phyloP scores from a whole-genome alignment of 306 rosid genomes.

The Corylus americana region DNA sequence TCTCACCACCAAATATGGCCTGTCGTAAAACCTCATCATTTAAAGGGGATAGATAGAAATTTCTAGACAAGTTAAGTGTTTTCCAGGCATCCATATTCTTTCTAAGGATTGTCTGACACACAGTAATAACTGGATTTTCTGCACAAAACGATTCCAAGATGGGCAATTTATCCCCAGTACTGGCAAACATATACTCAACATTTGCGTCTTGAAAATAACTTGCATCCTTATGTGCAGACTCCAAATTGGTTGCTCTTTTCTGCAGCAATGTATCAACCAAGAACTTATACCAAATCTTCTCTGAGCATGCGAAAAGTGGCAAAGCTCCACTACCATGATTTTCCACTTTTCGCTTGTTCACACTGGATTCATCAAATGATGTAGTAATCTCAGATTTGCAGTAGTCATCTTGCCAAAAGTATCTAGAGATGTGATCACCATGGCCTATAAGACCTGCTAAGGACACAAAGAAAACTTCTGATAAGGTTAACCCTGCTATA shows the following conservation, averaged over 20 bases:
- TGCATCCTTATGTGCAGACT: constrained; percentile 38
- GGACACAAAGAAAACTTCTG: constrained; percentile 81
- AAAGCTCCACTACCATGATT: constrained; percentile 33
- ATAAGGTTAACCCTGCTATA: constrained; percentile 68
- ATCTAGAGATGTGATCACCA: constrained; percentile 71
- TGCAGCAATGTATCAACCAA: constrained; percentile 58
- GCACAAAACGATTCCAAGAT: constrained; percentile 52
- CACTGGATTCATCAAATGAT: constrained; percentile 33
- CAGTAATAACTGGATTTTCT: constrained; percentile 78
- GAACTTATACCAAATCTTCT: constrained; percentile 74
- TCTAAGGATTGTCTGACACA: constrained; percentile 53
- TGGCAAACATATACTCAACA: constrained; percentile 38
- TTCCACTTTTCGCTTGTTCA: constrained; percentile 35
- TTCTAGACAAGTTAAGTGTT: constrained; percentile 64
- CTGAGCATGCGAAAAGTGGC: constrained; percentile 40
- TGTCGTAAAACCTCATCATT: constrained; percentile 70
- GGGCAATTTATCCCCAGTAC: constrained; percentile 33
- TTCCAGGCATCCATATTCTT: constrained; percentile 58
- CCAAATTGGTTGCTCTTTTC: constrained; percentile 44
- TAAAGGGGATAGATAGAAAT: constrained; percentile 71
- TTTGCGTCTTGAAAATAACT: constrained; percentile 20
- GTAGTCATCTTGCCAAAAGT: constrained; percentile 60
- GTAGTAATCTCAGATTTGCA: constrained; percentile 27
- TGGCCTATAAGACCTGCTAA: constrained; percentile 82
- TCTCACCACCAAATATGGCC: constrained; percentile 64